Evolutionary conservation across 2,329 filamentous ascomycete genomes (phyloP).

Genomic region (Colletotrichum brevisporum): DNA sequence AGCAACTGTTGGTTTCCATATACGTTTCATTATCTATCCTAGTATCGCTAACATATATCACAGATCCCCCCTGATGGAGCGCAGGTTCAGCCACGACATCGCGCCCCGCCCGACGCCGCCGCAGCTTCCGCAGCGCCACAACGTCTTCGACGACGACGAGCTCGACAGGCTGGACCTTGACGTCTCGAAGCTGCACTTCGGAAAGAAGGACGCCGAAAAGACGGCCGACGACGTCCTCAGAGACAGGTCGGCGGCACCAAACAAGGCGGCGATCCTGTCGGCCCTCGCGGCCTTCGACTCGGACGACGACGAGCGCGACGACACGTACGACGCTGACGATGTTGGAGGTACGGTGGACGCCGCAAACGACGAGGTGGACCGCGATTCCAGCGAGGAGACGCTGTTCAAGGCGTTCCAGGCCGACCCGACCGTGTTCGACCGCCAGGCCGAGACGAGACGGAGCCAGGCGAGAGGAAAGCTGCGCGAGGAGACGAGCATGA

Average conservation of each 20-base stretch:
- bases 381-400: constrained; percentile 74
- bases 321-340: constrained; percentile 94
- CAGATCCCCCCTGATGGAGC: constrained; percentile 41
- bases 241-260: constrained; percentile 74
- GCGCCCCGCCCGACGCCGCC: constrained; percentile 73
- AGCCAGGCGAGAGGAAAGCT: constrained; percentile 74
- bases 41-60: constrained; percentile 40
- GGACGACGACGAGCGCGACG: constrained; percentile 96
- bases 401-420: constrained; percentile 81
- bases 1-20: constrained; percentile 69
- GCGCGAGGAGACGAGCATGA: constrained; percentile 85
- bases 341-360: constrained; percentile 90
- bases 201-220: constrained; percentile 74
- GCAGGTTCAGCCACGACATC: constrained; percentile 54
- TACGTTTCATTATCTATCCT: background rate
- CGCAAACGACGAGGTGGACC: constrained; percentile 68
- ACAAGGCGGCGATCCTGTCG: constrained; percentile 89
- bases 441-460: constrained; percentile 79
- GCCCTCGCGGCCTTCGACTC: constrained; percentile 91
- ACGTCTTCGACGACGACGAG: constrained; percentile 85
- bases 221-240: constrained; percentile 81
- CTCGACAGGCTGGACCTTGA: constrained; percentile 80
- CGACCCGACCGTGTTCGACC: constrained; percentile 75
- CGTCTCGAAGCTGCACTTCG: constrained; percentile 80
- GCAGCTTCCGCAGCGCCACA: constrained; percentile 71